Percentiles rank a stretch among this genome's conserved stretches.
Evolutionary conservation across 331 rosid genomes (phyloP).

Genomic region (Quercus phellos): DNA sequence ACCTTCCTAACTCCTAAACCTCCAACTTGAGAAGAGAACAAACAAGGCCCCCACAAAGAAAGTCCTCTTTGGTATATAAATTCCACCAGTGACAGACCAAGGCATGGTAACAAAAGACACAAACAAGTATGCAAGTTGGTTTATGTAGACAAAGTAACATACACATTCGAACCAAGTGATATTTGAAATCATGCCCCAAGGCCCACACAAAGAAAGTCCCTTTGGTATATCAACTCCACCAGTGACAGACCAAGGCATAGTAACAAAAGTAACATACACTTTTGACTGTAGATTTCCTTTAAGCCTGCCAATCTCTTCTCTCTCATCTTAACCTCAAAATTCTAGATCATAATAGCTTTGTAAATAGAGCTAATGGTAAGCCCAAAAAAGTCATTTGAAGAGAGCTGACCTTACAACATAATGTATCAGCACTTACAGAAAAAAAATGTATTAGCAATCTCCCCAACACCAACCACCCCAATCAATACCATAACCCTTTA

Average conservation of each 20-base stretch:
- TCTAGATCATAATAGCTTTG: neutral
- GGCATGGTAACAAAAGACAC: neutral
- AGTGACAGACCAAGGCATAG: neutral
- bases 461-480: neutral
- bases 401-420: neutral
- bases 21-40: neutral
- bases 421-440: neutral
- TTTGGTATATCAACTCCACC: neutral
- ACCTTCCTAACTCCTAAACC: neutral
- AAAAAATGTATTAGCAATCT: neutral
- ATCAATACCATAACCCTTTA: neutral
- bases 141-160: neutral
- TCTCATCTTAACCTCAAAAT: neutral
- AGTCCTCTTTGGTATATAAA: neutral
- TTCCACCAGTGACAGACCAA: neutral
- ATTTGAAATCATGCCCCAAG: too few species aligned
- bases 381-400: neutral
- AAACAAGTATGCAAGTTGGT: neutral
- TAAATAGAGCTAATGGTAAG: too few species aligned
- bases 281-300: neutral
- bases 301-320: too few species aligned
- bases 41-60: neutral
- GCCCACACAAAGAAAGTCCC: neutral
- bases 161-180: too few species aligned
- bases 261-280: neutral